These are phyloP conservation scores for Talaromyces sp. DNA, from an alignment of 2,329 filamentous ascomycete genomes.

Conservation along the genomic window DNA sequence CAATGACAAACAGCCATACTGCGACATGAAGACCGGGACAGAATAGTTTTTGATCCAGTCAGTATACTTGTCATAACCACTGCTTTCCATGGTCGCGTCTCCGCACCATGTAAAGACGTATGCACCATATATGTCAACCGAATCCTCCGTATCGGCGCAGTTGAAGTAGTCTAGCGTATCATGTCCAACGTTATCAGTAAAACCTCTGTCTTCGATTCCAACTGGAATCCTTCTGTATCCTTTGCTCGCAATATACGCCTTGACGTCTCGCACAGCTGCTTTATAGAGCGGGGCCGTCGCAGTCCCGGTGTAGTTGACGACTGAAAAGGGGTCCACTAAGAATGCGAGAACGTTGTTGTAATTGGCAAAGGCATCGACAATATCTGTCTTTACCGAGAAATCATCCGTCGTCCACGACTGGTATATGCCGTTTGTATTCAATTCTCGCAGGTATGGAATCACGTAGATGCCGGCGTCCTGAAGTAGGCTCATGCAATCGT, in stretches of 20 bases:
- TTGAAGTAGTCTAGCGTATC: conserved; percentile 1
- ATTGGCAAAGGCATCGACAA: conserved; percentile 71
- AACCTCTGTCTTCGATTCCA: conserved; percentile 72
- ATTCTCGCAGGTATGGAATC: conserved; percentile 65
- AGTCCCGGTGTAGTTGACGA: conserved; percentile 69
- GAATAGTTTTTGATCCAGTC: no score
- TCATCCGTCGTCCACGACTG: conserved; percentile 59
- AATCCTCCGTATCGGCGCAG: conserved; percentile 34
- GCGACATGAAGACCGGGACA: no score
- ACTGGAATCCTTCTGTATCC: conserved; percentile 51
- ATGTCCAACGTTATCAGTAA: conserved; percentile 48
- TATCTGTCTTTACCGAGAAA: conserved; percentile 44
- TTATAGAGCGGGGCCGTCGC: conserved; percentile 60
- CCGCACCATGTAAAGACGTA: no score
- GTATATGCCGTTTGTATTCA: conserved; percentile 20
- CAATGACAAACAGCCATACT: conserved; percentile 24
- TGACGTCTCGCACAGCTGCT: conserved; percentile 51
- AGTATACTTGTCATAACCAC: no score
- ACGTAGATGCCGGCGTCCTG: conserved; percentile 85
- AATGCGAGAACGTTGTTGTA: conserved; percentile 91
- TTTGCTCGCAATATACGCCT: conserved; percentile 78
- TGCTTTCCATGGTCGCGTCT: no score
- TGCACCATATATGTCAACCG: conserved; percentile 57
- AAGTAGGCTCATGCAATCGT: conserved; percentile 74
- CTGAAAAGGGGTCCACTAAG: conserved; percentile 95